These are phyloP conservation scores for Globisporangium cederbergense DNA, from an alignment of 352 stramenopile genomes.

Conservation along the genomic window DNA sequence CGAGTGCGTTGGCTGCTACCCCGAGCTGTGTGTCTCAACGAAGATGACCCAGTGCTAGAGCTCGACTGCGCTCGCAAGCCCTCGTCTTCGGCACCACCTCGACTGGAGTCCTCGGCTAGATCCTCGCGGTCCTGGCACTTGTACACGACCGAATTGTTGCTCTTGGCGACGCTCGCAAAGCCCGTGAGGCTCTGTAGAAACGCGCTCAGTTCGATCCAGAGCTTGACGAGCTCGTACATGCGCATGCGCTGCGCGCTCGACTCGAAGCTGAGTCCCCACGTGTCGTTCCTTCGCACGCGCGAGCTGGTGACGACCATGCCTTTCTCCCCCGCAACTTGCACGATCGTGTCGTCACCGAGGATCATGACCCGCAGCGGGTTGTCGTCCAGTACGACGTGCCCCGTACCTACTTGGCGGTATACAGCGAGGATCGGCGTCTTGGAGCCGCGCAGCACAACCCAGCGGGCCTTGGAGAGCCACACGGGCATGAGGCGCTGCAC, in stretches of 20 bases:
- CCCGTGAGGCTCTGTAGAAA: slow-evolving; percentile 47
- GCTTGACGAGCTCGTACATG: slow-evolving; percentile 49
- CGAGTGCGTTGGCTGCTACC: neutral
- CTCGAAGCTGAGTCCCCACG: slow-evolving; percentile 47
- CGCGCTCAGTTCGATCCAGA: slow-evolving; percentile 49
- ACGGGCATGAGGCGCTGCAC: slow-evolving; percentile 45
- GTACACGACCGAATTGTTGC: slow-evolving; percentile 54
- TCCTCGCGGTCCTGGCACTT: slow-evolving; percentile 36
- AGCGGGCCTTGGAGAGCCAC: slow-evolving; percentile 50
- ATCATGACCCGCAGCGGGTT: slow-evolving; percentile 50
- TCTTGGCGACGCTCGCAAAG: slow-evolving; percentile 46
- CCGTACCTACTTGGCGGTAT: slow-evolving; percentile 29
- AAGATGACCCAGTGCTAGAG: neutral
- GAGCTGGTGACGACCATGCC: slow-evolving; percentile 49
- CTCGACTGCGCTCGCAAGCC: neutral
- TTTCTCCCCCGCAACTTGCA: slow-evolving; percentile 41
- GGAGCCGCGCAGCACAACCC: slow-evolving; percentile 57
- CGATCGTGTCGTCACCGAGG: slow-evolving; percentile 41
- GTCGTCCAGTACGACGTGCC: slow-evolving; percentile 26
- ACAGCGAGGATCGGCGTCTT: slow-evolving; percentile 57
- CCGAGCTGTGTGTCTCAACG: neutral
- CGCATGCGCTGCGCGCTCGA: slow-evolving; percentile 35
- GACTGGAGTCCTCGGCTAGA: neutral
- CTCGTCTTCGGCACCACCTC: neutral
- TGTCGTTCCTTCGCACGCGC: slow-evolving; percentile 50